These are phyloP conservation scores for Aspergillus cejpii DNA, from an alignment of 2,329 filamentous ascomycete species.

Conservation along the genomic window DNA sequence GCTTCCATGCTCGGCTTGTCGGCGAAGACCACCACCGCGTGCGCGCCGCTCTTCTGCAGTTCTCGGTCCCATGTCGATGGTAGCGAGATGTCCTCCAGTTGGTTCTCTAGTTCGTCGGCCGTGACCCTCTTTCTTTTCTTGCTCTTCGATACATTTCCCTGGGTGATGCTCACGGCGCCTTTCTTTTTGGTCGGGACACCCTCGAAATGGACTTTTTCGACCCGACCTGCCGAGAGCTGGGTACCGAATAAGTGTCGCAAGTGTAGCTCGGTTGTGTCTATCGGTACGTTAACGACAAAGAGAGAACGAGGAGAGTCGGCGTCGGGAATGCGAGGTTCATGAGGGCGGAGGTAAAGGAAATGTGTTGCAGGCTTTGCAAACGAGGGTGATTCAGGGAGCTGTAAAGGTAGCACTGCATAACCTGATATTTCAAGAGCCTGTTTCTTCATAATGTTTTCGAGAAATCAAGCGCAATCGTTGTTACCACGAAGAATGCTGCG, in stretches of 20 bases:
- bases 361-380: conserved; percentile 61
- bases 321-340: conserved; percentile 71
- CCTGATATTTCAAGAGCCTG: conserved; percentile 46
- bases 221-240: conserved; percentile 67
- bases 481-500: neutral
- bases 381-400: conserved; percentile 57
- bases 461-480: neutral
- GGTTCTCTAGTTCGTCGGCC: conserved; percentile 45
- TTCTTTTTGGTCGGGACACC: conserved; percentile 39
- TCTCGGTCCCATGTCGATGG: conserved; percentile 67
- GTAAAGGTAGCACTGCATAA: conserved; percentile 64
- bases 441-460: conserved; percentile 31
- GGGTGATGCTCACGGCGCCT: conserved; percentile 13
- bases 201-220: conserved; percentile 73
- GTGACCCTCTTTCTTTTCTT: conserved; percentile 53
- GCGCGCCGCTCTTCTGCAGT: conserved; percentile 66
- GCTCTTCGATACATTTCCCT: conserved; percentile 24
- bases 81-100: conserved; percentile 56
- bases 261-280: conserved; percentile 71
- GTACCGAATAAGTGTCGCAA: conserved; percentile 68
- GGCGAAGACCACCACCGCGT: conserved; percentile 74
- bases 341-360: conserved; percentile 78
- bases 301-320: conserved; percentile 69
- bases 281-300: conserved; percentile 84
- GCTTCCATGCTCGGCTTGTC: conserved; percentile 71